phyloP scores from a whole-genome alignment of 176 grass and related monocot species.

The Neostapfia colusana region DNA sequence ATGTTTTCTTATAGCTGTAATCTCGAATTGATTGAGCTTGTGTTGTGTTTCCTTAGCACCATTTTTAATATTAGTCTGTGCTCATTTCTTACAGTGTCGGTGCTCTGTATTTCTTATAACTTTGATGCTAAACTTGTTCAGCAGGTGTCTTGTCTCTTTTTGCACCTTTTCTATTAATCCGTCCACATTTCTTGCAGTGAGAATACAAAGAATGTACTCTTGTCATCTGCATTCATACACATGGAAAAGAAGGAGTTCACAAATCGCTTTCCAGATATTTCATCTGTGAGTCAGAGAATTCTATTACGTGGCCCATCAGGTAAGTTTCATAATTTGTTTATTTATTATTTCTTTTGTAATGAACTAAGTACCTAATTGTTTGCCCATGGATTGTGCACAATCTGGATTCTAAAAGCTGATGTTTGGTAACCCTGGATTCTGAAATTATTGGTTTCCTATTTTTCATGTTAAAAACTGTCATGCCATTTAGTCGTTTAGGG shows the following conservation, averaged over 20 bases:
- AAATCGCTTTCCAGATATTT: slow-evolving; percentile 44
- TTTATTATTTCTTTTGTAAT: not conserved
- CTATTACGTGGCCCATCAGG: slow-evolving; percentile 72
- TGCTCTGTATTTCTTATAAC: not conserved
- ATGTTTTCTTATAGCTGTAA: not conserved
- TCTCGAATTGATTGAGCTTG: not conserved
- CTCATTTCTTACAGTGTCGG: slow-evolving; percentile 36
- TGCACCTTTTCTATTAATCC: not conserved
- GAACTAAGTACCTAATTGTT: not conserved
- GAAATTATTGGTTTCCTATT: too few species aligned
- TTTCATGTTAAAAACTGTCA: too few species aligned
- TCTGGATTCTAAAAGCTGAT: too few species aligned
- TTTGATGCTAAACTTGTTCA: not conserved
- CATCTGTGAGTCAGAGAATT: slow-evolving; percentile 65
- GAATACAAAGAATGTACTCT: slow-evolving; percentile 55
- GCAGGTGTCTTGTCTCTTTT: not conserved
- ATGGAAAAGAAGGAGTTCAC: slow-evolving; percentile 51
- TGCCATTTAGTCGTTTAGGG: too few species aligned
- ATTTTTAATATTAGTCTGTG: slow-evolving; percentile 9
- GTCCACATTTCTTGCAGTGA: slow-evolving; percentile 52
- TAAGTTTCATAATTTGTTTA: slow-evolving; percentile 29
- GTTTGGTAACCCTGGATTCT: too few species aligned
- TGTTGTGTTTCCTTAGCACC: not conserved
- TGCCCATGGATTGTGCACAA: too few species aligned
- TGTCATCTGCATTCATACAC: slow-evolving; percentile 57